Evolutionary conservation across 73 alveolate species (phyloP).

Genomic region (Stentor roeselii): DNA sequence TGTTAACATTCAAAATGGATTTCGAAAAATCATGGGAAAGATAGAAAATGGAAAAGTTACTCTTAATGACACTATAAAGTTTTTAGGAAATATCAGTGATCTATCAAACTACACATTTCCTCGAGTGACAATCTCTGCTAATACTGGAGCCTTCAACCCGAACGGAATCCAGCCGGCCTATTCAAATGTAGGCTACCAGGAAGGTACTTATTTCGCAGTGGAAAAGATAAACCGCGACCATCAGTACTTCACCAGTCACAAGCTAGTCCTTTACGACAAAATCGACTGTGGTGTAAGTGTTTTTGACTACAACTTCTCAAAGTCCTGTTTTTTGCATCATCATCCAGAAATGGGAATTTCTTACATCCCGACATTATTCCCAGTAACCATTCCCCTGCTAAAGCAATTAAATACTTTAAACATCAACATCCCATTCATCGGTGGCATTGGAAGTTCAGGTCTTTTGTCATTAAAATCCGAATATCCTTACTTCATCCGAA

Average conservation of each 20-base stretch:
- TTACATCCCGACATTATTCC: neutral
- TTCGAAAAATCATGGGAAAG: neutral
- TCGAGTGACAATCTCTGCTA: neutral
- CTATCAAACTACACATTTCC: neutral
- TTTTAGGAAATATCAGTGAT: neutral
- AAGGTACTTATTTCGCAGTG: neutral
- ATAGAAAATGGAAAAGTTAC: slow-evolving; percentile 30
- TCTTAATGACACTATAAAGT: neutral
- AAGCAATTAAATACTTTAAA: neutral
- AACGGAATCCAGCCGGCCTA: neutral
- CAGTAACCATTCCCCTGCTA: neutral
- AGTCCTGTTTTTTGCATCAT: neutral
- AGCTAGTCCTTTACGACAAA: neutral
- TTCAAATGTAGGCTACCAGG: neutral
- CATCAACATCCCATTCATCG: neutral
- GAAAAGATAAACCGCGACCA: neutral
- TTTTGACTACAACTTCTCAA: neutral
- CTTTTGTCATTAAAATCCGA: neutral
- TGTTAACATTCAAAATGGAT: neutral
- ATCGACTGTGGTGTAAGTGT: neutral
- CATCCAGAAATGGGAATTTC: neutral
- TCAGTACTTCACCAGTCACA: neutral
- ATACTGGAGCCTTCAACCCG: neutral
- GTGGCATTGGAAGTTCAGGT: too few species aligned
- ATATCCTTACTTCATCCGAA: neutral